Base-by-base conservation (phyloP, 2,329 filamentous ascomycete species). In the Fusarium sp. region DNA sequence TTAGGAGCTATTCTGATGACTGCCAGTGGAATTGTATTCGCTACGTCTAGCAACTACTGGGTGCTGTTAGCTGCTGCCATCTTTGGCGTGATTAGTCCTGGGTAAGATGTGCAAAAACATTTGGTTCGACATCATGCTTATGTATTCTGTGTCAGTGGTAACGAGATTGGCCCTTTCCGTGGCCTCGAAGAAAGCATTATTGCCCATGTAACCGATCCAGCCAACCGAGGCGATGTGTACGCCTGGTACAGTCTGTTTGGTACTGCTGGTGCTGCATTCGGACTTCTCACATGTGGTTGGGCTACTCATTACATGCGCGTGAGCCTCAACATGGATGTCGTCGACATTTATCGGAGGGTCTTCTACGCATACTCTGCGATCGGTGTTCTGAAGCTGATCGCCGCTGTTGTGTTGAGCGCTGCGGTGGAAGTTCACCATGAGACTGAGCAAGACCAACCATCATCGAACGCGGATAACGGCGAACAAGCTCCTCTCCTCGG, bases 111-210 rank as follows among this genome's bases (percentile, higher is more conserved):
- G 15, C 0, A 8, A 0, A 3, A 14, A 3, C 6, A 1, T 0
- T 8, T 9, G 5, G 3, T 3, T 4, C 0, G 6, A 2, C 26
- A 33, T 3, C 13, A 7, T 53, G 24, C 38, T 66, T 6, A 58
- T 3, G 11, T 18, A 31, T 9, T 15, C 31, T 57, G 15, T 9
- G 3, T 43, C n/a, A 87, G 87, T 72, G 88, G 88, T 9, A 89
- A 88, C 58, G 88, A 91, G 72, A 90, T 90, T 54, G 88, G 88
- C 0, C 88, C 88, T 0, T 90, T 91, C 63, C 81, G 86, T 39
- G 88, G 88, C 39, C 82, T 90, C 28, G 88, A 90, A 72, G 88
- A 90, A 76, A 88, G 85, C 17, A 84, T 86, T 7, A 78, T 90
- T 3, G 87, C 88, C 0, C 87, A 90, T 42, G 79, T 90, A 5